Conservation (phyloP, 2,329 filamentous ascomycete species). For the Paraphaeosphaeria sporulosa region DNA sequence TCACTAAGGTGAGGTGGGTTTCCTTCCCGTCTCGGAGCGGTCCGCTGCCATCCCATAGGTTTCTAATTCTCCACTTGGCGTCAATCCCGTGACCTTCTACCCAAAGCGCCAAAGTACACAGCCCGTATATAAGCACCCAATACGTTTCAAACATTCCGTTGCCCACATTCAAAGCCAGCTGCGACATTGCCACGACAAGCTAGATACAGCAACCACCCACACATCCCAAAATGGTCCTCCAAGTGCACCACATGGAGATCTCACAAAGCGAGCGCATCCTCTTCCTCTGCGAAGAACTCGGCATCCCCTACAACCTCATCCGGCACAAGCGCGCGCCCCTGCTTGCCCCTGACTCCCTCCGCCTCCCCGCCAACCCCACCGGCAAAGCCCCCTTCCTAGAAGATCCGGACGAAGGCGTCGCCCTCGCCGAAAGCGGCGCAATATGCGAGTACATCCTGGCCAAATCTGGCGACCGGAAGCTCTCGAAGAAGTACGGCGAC, state of each 20-base stretch:
- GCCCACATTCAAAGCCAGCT: neutral
- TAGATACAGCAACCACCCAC: neutral
- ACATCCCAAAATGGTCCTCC: conserved; percentile 25
- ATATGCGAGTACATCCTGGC: conserved; percentile 67
- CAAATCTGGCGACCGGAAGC: conserved; percentile 46
- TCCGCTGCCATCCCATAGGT: neutral
- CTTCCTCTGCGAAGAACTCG: conserved; percentile 70
- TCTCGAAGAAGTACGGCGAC: conserved; percentile 45
- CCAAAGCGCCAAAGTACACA: neutral
- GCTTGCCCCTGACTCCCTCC: conserved; percentile 29
- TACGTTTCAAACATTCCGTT: neutral
- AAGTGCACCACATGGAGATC: conserved; percentile 36
- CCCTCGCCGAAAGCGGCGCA: conserved; percentile 62
- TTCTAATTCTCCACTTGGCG: neutral
- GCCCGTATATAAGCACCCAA: neutral
- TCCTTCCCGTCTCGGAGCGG: neutral
- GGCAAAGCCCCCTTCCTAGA: conserved; percentile 67
- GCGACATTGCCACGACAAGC: neutral
- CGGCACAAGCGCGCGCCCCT: conserved; percentile 55
- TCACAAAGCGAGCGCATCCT: conserved; percentile 69
- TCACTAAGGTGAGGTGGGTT: neutral
- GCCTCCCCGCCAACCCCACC: conserved; percentile 41
- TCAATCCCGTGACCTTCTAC: neutral
- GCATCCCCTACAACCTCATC: conserved; percentile 59
- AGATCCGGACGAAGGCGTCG: conserved; percentile 58